Evolutionary conservation across 495 filamentous ascomycete genomes (phyloP).

Genomic region (Lentithecium fluviatile): DNA sequence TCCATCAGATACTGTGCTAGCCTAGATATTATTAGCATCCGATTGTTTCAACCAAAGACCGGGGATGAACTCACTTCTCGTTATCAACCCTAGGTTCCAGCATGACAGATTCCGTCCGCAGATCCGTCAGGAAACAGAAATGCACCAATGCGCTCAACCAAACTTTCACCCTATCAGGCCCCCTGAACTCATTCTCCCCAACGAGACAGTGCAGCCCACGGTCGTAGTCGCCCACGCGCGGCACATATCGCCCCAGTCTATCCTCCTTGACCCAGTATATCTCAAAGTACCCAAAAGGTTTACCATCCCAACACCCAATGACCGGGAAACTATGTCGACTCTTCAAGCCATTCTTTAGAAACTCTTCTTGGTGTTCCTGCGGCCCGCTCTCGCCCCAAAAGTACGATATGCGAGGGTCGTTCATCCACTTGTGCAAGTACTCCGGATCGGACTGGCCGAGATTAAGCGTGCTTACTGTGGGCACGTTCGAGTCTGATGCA

Average conservation of each 20-base stretch:
- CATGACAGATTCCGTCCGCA: slow-evolving; percentile 75
- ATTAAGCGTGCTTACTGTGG: slow-evolving; percentile 41
- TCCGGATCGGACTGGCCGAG: slow-evolving; percentile 58
- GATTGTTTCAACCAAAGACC: slow-evolving; percentile 1
- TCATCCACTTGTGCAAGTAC: slow-evolving; percentile 87
- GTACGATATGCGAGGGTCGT: slow-evolving; percentile 74
- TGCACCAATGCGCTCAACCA: slow-evolving; percentile 89
- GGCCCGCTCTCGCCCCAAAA: slow-evolving; percentile 78
- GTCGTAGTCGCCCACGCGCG: slow-evolving; percentile 73
- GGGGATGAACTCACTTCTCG: slow-evolving; percentile 60
- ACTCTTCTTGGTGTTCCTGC: slow-evolving; percentile 60
- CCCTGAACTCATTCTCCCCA: slow-evolving; percentile 90
- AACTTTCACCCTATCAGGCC: slow-evolving; percentile 64
- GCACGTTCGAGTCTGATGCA: slow-evolving; percentile 39
- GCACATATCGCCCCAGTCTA: slow-evolving; percentile 63
- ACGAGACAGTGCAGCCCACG: slow-evolving; percentile 84
- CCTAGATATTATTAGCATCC: slow-evolving; percentile 47
- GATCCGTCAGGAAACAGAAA: slow-evolving; percentile 75
- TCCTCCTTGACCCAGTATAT: slow-evolving; percentile 99
- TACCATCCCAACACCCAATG: slow-evolving; percentile 91
- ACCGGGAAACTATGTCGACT: slow-evolving; percentile 79
- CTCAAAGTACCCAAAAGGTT: slow-evolving; percentile 97
- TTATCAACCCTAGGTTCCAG: slow-evolving; percentile 94
- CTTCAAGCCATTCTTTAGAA: slow-evolving; percentile 64
- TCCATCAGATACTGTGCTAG: slow-evolving; percentile 73